These are phyloP conservation scores for Boletus sensibilis DNA, from an alignment of 768 basidiomycete genomes.

Conservation along the genomic window DNA sequence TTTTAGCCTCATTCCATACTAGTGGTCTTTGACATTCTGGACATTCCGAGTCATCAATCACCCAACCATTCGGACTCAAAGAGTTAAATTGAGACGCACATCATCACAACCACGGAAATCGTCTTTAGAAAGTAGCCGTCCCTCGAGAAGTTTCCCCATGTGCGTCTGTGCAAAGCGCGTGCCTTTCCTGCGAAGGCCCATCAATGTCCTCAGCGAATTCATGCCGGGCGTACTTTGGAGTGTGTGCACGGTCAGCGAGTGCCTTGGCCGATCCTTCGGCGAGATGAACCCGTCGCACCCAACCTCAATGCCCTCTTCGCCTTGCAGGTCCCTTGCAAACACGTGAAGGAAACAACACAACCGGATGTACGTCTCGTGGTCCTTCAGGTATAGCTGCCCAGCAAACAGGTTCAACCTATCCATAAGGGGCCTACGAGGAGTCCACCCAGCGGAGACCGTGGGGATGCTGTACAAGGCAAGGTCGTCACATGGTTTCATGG, in stretches of 20 bases:
- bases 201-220: slow-evolving; percentile 19
- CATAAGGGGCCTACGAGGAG: neutral
- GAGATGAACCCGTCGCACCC: slow-evolving; percentile 24
- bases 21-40: neutral
- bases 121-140: slow-evolving; percentile 18
- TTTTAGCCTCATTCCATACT: neutral
- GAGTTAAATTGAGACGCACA: neutral
- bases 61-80: neutral
- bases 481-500: slow-evolving; percentile 39
- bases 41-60: neutral
- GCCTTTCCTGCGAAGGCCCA: slow-evolving; percentile 40
- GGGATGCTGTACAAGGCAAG: slow-evolving; percentile 19
- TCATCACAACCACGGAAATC: slow-evolving; percentile 5
- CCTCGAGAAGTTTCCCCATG: slow-evolving; percentile 40
- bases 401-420: slow-evolving; percentile 32
- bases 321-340: slow-evolving; percentile 16
- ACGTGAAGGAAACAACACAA: slow-evolving; percentile 30
- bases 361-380: slow-evolving; percentile 27
- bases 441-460: neutral
- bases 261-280: slow-evolving; percentile 12
- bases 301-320: slow-evolving; percentile 3
- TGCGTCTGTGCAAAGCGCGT: slow-evolving; percentile 39
- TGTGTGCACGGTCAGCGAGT: slow-evolving; percentile 5
- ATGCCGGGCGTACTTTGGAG: slow-evolving; percentile 42
- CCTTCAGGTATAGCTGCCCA: slow-evolving; percentile 33